Evolutionary conservation across 768 basidiomycete species (phyloP).

Genomic region (Mycena pura): DNA sequence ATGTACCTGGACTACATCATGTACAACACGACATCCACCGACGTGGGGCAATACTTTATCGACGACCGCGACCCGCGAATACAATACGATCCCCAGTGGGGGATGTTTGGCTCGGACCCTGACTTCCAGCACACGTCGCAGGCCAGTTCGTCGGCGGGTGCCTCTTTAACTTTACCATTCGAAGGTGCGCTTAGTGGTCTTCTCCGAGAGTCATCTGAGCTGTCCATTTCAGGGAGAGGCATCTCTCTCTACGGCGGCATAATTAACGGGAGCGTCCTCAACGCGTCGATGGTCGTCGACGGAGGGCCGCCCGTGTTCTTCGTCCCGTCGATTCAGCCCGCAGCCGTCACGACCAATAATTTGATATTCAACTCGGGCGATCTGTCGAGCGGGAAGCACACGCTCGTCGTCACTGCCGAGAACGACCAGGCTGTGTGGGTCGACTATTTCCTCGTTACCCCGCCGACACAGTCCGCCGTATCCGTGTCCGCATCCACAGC

Average conservation of each 20-base stretch:
- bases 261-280: background rate
- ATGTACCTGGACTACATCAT: slow-evolving; percentile 10
- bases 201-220: background rate
- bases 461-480: background rate
- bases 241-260: slow-evolving; percentile 5
- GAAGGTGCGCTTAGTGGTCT: background rate
- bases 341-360: background rate
- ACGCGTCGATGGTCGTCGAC: slow-evolving; percentile 11
- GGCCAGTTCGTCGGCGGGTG: background rate
- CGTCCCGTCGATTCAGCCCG: background rate
- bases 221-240: background rate
- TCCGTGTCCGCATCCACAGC: background rate
- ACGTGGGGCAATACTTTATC: background rate
- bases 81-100: background rate
- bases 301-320: slow-evolving; percentile 7
- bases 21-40: background rate
- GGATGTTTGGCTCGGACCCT: background rate
- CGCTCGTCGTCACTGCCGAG: slow-evolving; percentile 12
- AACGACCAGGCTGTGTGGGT: background rate
- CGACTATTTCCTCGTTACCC: slow-evolving; percentile 19
- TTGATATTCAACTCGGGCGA: slow-evolving; percentile 9
- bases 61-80: background rate
- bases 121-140: slow-evolving; percentile 17
- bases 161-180: background rate
- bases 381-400: slow-evolving; percentile 6